Percentiles rank a stretch among this genome's conserved stretches.
These are phyloP conservation scores for Breynia disticha DNA, from an alignment of 441 rosid genomes.

Conservation along the genomic window DNA sequence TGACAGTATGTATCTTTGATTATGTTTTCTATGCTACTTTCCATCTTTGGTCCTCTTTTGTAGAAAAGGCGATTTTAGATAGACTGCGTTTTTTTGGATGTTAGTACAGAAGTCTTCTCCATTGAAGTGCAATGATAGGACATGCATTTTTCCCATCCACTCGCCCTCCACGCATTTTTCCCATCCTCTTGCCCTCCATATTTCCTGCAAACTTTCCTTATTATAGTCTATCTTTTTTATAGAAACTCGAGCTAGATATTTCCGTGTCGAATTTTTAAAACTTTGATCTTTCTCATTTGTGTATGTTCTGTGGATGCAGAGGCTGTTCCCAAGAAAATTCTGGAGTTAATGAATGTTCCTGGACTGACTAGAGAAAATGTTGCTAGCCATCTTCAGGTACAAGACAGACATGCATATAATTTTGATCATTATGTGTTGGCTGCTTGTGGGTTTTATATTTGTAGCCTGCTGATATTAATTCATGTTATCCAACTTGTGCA, in stretches of 20 bases:
- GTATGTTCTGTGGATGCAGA: slow-evolving; percentile 31
- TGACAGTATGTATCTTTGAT: slow-evolving; percentile 62
- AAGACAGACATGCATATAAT: slow-evolving; percentile 2
- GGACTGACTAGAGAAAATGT: slow-evolving; percentile 91
- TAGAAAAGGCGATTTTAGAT: not conserved
- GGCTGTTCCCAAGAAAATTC: slow-evolving; percentile 92
- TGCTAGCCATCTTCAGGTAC: slow-evolving; percentile 96
- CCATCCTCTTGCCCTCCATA: no score
- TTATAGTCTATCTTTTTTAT: no score
- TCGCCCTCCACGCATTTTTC: no score
- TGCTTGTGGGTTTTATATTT: no score
- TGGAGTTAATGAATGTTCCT: slow-evolving; percentile 91
- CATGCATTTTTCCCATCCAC: no score
- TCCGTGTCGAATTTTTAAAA: no score
- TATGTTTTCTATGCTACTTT: no score
- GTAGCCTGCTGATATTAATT: no score
- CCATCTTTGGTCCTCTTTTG: not conserved
- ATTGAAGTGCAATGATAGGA: no score
- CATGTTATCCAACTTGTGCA: not conserved
- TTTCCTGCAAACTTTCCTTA: no score
- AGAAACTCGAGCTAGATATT: no score
- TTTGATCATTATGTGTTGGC: no score
- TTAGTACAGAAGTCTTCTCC: not conserved
- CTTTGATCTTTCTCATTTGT: not conserved
- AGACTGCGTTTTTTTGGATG: not conserved